Evolutionary conservation across 148 eudicot genomes (phyloP).

Genomic region (Chenopodium album): DNA sequence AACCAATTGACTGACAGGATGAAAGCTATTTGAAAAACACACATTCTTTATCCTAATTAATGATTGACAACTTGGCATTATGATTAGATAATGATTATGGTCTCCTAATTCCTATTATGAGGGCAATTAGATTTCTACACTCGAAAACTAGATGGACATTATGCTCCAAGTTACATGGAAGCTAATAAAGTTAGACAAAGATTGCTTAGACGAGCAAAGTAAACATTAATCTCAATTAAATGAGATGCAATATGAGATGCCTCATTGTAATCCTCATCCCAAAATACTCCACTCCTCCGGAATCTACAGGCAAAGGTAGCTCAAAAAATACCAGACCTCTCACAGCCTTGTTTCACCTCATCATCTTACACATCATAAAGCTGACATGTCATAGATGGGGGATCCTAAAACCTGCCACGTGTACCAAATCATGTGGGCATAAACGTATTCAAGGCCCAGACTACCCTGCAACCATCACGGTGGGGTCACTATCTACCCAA

Average conservation of each 20-base stretch:
- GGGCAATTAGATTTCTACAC: background rate
- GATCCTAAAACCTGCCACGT: slow-evolving; percentile 23
- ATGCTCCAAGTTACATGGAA: background rate
- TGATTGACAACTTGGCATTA: background rate
- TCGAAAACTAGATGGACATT: no score
- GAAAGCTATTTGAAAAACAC: background rate
- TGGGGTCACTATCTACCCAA: slow-evolving; percentile 22
- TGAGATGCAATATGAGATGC: slow-evolving; percentile 13
- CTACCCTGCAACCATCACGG: slow-evolving; percentile 24
- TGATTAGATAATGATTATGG: slow-evolving; percentile 1
- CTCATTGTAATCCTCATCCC: slow-evolving; percentile 23
- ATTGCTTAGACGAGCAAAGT: background rate
- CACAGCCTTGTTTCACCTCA: slow-evolving; percentile 13
- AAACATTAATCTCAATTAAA: background rate
- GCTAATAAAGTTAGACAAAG: no score
- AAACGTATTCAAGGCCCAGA: slow-evolving; percentile 27
- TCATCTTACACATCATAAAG: slow-evolving; percentile 28
- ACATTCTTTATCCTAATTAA: background rate
- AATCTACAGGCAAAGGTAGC: slow-evolving; percentile 26
- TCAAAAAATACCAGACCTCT: slow-evolving; percentile 22
- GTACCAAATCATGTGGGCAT: slow-evolving; percentile 34
- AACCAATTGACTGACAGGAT: background rate
- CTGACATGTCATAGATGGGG: slow-evolving; percentile 28
- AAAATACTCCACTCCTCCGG: slow-evolving; percentile 13
- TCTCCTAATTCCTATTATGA: background rate